Evolutionary conservation across 176 grass and related monocot species (phyloP).

Genomic region (Avena sativa): DNA sequence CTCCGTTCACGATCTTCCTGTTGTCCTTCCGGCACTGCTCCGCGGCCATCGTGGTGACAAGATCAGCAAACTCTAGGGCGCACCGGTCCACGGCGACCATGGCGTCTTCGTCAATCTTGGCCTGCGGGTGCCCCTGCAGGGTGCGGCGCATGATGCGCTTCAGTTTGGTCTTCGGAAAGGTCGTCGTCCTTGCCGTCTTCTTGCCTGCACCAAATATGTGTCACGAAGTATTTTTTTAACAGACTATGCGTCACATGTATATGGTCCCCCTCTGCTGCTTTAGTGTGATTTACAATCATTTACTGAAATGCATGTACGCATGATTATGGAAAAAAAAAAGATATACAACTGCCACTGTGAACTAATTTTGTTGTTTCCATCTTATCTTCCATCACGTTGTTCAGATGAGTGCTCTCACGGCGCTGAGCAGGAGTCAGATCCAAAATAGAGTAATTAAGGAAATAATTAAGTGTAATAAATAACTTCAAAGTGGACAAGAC

Average conservation of each 20-base stretch:
- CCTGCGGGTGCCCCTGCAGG: background rate
- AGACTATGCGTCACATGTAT: background rate
- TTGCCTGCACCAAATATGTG: background rate
- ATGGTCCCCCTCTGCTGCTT: background rate
- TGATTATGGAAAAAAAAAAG: too few species aligned
- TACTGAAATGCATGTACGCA: too few species aligned
- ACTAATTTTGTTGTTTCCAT: too few species aligned
- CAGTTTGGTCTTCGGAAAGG: conserved; percentile 7
- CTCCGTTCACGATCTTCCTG: background rate
- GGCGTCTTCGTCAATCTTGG: conserved; percentile 9
- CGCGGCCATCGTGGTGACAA: background rate
- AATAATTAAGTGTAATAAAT: too few species aligned
- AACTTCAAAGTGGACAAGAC: too few species aligned
- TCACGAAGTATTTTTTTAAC: background rate
- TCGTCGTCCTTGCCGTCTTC: background rate
- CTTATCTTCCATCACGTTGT: too few species aligned
- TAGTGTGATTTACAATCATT: too few species aligned
- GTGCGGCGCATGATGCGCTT: conserved; percentile 17
- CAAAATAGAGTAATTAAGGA: too few species aligned
- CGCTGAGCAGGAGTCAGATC: too few species aligned
- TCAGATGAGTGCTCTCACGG: too few species aligned
- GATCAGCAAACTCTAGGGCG: background rate
- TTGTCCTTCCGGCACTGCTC: background rate
- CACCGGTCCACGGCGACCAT: conserved; percentile 24
- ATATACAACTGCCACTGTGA: too few species aligned